A percentile compares a stretch with the other conserved stretches of the same genome.
phyloP scores from a whole-genome alignment of 2,329 filamentous ascomycete species.

The Alternaria burnsii region DNA sequence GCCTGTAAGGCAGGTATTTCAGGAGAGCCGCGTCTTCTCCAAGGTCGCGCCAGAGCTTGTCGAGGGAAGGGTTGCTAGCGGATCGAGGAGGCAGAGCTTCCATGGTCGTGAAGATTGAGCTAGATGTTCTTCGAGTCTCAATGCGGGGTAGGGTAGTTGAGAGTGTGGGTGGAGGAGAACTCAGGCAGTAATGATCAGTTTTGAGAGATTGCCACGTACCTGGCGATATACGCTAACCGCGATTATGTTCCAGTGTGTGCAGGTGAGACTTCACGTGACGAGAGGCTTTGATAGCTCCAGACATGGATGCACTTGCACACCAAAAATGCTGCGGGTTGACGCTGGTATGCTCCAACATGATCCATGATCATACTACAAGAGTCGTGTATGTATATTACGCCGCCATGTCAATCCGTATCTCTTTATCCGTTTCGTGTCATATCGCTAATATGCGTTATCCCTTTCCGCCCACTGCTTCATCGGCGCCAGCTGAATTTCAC shows the following conservation, averaged over 20 bases:
- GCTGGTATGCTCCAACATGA: not conserved
- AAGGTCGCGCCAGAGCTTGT: not conserved
- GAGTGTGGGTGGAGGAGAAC: not conserved
- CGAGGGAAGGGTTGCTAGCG: not conserved
- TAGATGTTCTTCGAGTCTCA: not conserved
- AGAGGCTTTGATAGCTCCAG: not conserved
- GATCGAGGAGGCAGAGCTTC: not conserved
- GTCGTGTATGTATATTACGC: not conserved
- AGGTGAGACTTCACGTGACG: not conserved
- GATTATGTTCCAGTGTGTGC: not conserved
- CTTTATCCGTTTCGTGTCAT: not conserved
- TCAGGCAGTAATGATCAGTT: not conserved
- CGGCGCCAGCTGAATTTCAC: constrained; percentile 19
- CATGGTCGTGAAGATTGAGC: not conserved
- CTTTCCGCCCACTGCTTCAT: constrained; percentile 28
- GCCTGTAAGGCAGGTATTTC: not conserved
- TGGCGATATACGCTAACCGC: not conserved
- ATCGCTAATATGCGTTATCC: constrained; percentile 22
- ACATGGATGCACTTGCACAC: not conserved
- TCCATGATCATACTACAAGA: not conserved
- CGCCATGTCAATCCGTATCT: not conserved
- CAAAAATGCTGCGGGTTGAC: not conserved
- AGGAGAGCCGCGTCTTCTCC: not conserved
- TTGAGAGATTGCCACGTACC: not conserved
- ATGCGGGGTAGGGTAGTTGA: not conserved